phyloP scores from a whole-genome alignment of 805 yeast genomes.

The Danielozyma ontarioensis region DNA sequence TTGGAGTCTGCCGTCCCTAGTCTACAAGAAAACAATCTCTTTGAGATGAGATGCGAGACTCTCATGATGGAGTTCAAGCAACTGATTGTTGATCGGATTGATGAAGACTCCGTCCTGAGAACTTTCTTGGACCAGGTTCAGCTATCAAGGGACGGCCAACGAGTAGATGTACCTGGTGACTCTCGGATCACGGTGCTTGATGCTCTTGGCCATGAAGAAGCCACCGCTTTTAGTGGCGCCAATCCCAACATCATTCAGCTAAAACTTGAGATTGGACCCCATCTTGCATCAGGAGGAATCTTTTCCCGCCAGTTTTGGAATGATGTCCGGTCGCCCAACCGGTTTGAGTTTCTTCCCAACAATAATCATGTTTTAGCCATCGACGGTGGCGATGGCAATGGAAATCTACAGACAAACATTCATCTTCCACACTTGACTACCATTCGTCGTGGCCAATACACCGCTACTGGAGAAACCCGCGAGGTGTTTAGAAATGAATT shows the following conservation, averaged over 20 bases:
- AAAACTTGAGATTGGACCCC: conserved; percentile 9
- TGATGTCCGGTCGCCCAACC: conserved; percentile 14
- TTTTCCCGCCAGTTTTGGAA: conserved; percentile 20
- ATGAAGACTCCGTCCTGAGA: conserved; percentile 16
- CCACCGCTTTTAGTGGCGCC: background rate
- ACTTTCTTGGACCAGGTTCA: conserved; percentile 23
- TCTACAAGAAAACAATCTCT: conserved; percentile 13
- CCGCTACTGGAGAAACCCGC: background rate
- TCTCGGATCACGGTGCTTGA: background rate
- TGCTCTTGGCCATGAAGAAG: conserved; percentile 5
- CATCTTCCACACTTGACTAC: too few species aligned
- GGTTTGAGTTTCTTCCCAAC: conserved; percentile 19
- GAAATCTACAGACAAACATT: background rate
- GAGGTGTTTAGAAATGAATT: background rate
- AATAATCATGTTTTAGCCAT: background rate
- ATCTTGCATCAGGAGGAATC: conserved; percentile 18
- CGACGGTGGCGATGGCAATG: background rate
- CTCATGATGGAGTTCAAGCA: conserved; percentile 15
- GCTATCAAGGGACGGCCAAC: conserved; percentile 7
- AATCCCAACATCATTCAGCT: conserved; percentile 5
- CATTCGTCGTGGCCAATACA: background rate
- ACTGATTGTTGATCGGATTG: conserved; percentile 15
- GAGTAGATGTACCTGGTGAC: background rate
- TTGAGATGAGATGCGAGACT: conserved; percentile 16
- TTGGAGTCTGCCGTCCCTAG: conserved; percentile 10